Base-by-base conservation (phyloP, 2,329 filamentous ascomycete genomes). In the Ophiostoma ips region DNA sequence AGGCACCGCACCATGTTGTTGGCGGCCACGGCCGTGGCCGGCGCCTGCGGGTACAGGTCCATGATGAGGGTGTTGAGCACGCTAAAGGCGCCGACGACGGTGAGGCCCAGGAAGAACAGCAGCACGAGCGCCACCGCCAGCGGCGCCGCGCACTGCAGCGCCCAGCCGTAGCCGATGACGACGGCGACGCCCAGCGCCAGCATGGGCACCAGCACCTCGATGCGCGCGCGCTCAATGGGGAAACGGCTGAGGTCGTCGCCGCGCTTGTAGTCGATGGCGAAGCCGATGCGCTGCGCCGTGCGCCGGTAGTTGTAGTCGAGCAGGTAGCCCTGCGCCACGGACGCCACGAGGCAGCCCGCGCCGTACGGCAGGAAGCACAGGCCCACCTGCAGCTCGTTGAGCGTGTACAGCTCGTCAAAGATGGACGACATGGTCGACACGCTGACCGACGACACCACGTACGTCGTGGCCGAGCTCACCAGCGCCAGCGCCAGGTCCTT, bases 261-360 rank as follows among this genome's bases (percentile, higher is more conserved):
- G 10, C 77, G 75, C 55, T 75, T 78, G 52, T 69, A 72, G 54
- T 76, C 75, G 55, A 86, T 74, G 2, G 68, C 65, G 51, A 87
- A 68, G 5, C 79, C 78, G 13, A 81, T 66, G 31, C 72, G 71
- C 46, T 68, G 70, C 1, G 84, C 83, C 46, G 80, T 73, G 35
- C 83, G 75, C 7, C 78, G 72, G 62, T 85, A 94, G 62, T 88
- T 88, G 71, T 76, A 80, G 62, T 78, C 74, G 45, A 76, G 65
- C 6, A 77, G 59, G 55, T 71, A 71, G 5, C 85, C 83, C 53
- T 77, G 74, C n/a, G 62, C 60, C 24, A 77, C 56, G 12, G 72
- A 68, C 1, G 73, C 68, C 10, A 69, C 52, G 36, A 67, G 71
- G 51, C 71, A 75, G 3, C 72, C 72, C 2, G 70, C 58, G 0